These are phyloP conservation scores for Ganoderma meredithae DNA, from an alignment of 1,284 basidiomycete species.

Conservation along the genomic window DNA sequence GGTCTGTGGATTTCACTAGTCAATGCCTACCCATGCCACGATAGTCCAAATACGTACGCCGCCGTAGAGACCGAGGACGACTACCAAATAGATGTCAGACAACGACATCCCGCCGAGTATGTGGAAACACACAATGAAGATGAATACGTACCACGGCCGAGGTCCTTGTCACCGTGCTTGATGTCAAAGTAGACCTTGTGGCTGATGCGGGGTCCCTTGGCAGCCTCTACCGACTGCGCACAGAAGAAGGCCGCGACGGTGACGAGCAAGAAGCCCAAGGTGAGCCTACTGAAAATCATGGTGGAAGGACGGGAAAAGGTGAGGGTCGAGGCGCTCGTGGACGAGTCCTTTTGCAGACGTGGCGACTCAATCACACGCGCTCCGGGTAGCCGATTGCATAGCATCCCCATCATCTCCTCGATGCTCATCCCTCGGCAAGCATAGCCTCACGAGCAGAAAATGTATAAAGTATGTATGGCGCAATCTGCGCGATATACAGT, in stretches of 20 bases:
- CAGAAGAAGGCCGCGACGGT: slow-evolving; percentile 76
- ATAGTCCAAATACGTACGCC: slow-evolving; percentile 50
- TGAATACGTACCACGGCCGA: slow-evolving; percentile 79
- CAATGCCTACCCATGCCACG: background rate
- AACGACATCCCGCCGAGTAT: slow-evolving; percentile 12
- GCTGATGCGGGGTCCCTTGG: slow-evolving; percentile 85
- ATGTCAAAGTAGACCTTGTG: slow-evolving; percentile 96
- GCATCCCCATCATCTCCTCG: slow-evolving; percentile 1
- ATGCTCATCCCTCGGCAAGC: background rate
- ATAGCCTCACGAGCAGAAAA: background rate
- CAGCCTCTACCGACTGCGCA: slow-evolving; percentile 73
- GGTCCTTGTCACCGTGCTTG: slow-evolving; percentile 82
- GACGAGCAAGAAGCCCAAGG: slow-evolving; percentile 67
- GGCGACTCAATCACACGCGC: slow-evolving; percentile 25
- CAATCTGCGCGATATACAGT: background rate
- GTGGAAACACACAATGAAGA: slow-evolving; percentile 10
- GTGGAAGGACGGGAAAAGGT: slow-evolving; percentile 28
- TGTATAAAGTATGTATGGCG: background rate
- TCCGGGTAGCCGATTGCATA: background rate
- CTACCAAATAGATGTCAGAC: slow-evolving; percentile 45
- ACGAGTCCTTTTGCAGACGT: slow-evolving; percentile 27
- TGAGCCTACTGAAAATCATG: slow-evolving; percentile 64
- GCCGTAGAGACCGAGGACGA: slow-evolving; percentile 88
- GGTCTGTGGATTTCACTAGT: slow-evolving; percentile 58
- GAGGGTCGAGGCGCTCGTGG: slow-evolving; percentile 11